A percentile compares a stretch with the other conserved stretches of the same genome.
Conservation (phyloP, 2,329 filamentous ascomycete species). For the Aspergillus quadricinctus region DNA sequence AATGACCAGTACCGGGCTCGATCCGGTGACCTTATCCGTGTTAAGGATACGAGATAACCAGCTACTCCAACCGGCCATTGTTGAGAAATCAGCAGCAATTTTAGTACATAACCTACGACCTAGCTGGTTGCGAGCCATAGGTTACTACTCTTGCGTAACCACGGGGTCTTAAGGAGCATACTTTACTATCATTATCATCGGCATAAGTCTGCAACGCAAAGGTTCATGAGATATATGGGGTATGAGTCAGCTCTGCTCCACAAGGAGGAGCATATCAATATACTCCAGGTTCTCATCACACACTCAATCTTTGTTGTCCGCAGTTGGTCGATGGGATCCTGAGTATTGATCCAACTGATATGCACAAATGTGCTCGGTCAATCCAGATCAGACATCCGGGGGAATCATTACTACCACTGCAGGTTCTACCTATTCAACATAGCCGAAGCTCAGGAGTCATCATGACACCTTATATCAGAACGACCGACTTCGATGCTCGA, state of each 20-base stretch:
- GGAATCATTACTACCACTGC: too few relatives aligned
- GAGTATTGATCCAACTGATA: background rate
- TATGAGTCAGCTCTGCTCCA: too few relatives aligned
- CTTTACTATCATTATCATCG: too few relatives aligned
- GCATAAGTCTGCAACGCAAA: too few relatives aligned
- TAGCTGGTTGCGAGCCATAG: too few relatives aligned
- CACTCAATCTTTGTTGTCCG: too few relatives aligned
- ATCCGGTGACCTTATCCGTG: slow-evolving; percentile 33
- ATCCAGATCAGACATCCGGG: background rate
- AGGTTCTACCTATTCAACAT: too few relatives aligned
- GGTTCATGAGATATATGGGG: too few relatives aligned
- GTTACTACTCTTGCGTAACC: too few relatives aligned
- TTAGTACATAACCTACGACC: background rate
- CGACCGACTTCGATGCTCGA: slow-evolving; percentile 8
- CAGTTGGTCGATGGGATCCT: background rate
- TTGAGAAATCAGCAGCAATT: slow-evolving; percentile 2
- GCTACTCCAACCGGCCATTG: slow-evolving; percentile 1
- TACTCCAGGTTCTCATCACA: too few relatives aligned
- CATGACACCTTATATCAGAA: slow-evolving; percentile 5
- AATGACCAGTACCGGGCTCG: slow-evolving; percentile 16
- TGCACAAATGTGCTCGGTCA: background rate
- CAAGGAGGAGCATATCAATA: too few relatives aligned
- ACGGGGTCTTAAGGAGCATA: background rate
- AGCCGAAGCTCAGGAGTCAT: too few relatives aligned
- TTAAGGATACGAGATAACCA: slow-evolving; percentile 31